phyloP scores from a whole-genome alignment of 768 basidiomycete species.

The Cystobasidium onofrii region DNA sequence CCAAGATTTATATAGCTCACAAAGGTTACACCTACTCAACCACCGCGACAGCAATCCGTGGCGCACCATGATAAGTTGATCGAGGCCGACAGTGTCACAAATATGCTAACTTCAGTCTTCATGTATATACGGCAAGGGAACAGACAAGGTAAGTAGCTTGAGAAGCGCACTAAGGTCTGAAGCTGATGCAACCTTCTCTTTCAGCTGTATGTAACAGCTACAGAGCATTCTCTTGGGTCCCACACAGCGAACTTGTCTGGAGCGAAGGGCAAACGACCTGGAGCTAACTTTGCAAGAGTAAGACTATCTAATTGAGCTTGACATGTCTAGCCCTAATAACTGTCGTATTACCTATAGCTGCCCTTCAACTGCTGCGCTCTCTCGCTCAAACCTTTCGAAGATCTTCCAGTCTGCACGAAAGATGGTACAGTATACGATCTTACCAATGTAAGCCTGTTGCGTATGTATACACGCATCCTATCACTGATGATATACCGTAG shows the following conservation, averaged over 20 bases:
- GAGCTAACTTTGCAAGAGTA: conserved; percentile 8
- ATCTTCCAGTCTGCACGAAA: conserved; percentile 39
- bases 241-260: conserved; percentile 24
- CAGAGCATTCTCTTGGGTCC: conserved; percentile 32
- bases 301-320: background rate
- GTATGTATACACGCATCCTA: background rate
- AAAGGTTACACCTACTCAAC: background rate
- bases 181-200: too few species aligned
- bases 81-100: background rate
- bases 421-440: conserved; percentile 42
- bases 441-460: conserved; percentile 20
- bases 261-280: conserved; percentile 20
- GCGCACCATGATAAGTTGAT: conserved; percentile 22
- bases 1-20: background rate
- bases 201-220: conserved; percentile 33
- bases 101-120: background rate
- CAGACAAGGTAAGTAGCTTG: conserved; percentile 8
- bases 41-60: background rate
- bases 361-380: conserved; percentile 37
- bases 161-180: too few species aligned
- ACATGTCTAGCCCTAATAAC: background rate
- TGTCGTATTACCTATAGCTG: conserved; percentile 30
- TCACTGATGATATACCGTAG: conserved; percentile 3
- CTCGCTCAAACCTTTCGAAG: conserved; percentile 41
- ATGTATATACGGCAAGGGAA: conserved; percentile 26